Conservation (phyloP, 139 green algal genomes). For the Coelastrella sp. region DNA sequence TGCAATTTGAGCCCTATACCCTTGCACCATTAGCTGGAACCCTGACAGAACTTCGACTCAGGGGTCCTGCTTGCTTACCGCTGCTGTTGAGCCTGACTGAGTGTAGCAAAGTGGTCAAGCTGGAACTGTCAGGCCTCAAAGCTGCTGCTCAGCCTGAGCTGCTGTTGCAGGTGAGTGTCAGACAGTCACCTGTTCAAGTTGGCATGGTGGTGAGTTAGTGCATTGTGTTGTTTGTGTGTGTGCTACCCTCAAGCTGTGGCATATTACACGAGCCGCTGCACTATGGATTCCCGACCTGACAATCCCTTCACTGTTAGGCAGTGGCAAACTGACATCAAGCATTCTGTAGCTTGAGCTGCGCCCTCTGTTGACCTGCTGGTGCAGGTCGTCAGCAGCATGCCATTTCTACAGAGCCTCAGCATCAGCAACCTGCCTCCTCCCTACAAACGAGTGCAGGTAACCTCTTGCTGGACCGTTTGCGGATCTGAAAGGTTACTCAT, state of each 20-base stretch:
- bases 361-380: not conserved
- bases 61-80: not conserved
- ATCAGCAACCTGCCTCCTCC: not conserved
- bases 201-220: too few species aligned
- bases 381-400: constrained; percentile 4
- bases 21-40: not conserved
- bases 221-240: too few species aligned
- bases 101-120: not conserved
- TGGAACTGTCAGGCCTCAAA: not conserved
- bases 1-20: not conserved
- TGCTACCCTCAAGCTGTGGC: too few species aligned
- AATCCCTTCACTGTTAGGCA: too few species aligned
- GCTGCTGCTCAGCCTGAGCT: not conserved
- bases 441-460: not conserved
- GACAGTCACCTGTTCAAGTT: not conserved
- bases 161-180: constrained; percentile 7
- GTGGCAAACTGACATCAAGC: too few species aligned
- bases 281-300: too few species aligned
- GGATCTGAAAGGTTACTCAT: too few species aligned
- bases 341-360: too few species aligned
- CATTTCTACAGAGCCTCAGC: not conserved
- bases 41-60: not conserved
- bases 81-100: constrained; percentile 3
- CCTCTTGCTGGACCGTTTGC: too few species aligned
- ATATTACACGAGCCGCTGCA: too few species aligned